phyloP scores from a whole-genome alignment of 2,329 filamentous ascomycete genomes.

The Coleophoma cylindrospora region DNA sequence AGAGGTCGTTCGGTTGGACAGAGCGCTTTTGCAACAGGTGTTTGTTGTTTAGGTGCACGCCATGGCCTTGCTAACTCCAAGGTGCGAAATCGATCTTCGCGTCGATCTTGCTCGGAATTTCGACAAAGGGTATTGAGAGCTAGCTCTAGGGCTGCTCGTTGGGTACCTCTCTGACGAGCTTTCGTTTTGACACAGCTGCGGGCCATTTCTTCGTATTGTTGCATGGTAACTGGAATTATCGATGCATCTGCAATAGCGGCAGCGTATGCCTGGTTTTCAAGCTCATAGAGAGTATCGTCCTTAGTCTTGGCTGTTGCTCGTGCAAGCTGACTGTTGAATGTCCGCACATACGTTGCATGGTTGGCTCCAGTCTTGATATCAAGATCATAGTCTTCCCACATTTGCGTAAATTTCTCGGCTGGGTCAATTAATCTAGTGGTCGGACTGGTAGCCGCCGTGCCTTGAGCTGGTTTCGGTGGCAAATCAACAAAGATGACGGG shows the following conservation, averaged over 20 bases:
- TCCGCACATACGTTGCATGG: too few relatives aligned
- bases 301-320: too few relatives aligned
- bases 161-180: conserved; percentile 21
- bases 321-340: too few relatives aligned
- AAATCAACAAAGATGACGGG: background rate
- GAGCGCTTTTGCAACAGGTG: conserved; percentile 16
- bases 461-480: conserved; percentile 7
- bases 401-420: conserved; percentile 1
- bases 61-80: conserved; percentile 11
- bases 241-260: too few relatives aligned
- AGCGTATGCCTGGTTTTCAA: too few relatives aligned
- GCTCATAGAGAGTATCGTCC: too few relatives aligned
- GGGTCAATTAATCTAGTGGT: too few relatives aligned
- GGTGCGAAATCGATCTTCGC: conserved; percentile 17
- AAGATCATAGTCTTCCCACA: conserved; percentile 15
- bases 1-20: conserved; percentile 17
- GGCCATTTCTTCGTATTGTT: too few relatives aligned
- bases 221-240: too few relatives aligned
- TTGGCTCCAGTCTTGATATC: conserved; percentile 12
- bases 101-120: conserved; percentile 23
- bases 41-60: conserved; percentile 8
- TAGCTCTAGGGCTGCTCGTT: conserved; percentile 21
- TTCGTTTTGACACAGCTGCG: conserved; percentile 7
- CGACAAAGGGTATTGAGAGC: conserved; percentile 18
- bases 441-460: background rate